Evolutionary conservation across 495 filamentous ascomycete genomes (phyloP).

Genomic region (Hypoxylon fragiforme): DNA sequence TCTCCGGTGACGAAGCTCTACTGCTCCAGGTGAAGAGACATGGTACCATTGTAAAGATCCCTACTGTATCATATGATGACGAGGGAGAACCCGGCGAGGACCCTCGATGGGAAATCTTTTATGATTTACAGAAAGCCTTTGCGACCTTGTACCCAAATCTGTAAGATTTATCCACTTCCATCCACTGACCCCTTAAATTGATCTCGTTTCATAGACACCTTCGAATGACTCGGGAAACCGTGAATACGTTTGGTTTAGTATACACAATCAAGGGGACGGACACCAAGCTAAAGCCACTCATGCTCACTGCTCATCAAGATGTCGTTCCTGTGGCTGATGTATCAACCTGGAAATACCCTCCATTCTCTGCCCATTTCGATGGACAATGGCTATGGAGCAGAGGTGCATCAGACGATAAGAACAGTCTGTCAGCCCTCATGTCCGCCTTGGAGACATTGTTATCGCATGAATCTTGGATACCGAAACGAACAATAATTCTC

Average conservation of each 20-base stretch:
- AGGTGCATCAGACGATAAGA: constrained; percentile 67
- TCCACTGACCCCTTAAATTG: not conserved
- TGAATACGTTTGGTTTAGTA: constrained; percentile 64
- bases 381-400: constrained; percentile 67
- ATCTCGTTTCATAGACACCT: constrained; percentile 34
- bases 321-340: constrained; percentile 64
- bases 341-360: constrained; percentile 64
- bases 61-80: constrained; percentile 42
- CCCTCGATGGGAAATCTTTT: constrained; percentile 42
- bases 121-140: constrained; percentile 38
- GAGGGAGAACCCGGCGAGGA: constrained; percentile 42
- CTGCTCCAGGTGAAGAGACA: constrained; percentile 42
- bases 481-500: constrained; percentile 60
- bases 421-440: constrained; percentile 63
- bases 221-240: constrained; percentile 49
- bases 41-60: constrained; percentile 39
- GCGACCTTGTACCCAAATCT: constrained; percentile 39
- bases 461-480: constrained; percentile 53
- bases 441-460: constrained; percentile 63
- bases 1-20: constrained; percentile 37
- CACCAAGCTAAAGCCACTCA: constrained; percentile 56
- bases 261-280: constrained; percentile 62
- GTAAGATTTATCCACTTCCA: constrained; percentile 20
- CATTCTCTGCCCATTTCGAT: constrained; percentile 63
- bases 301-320: constrained; percentile 69